Conservation (phyloP, 2,329 filamentous ascomycete genomes). For the Sordariomycetes sp. region DNA sequence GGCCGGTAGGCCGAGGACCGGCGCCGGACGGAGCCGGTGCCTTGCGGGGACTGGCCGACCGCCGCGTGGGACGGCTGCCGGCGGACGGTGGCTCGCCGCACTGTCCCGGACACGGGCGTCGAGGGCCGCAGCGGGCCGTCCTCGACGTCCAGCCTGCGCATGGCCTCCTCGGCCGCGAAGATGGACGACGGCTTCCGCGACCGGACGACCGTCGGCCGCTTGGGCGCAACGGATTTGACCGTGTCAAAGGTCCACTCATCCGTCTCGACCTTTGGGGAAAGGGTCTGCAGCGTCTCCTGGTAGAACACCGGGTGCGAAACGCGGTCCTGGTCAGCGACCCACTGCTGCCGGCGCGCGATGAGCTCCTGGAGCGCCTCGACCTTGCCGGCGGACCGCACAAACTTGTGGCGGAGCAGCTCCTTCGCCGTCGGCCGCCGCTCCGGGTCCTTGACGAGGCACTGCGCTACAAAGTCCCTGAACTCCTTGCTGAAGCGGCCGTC, state of each 20-base stretch:
- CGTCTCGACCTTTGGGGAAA: conserved; percentile 52
- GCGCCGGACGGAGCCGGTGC: conserved; percentile 5
- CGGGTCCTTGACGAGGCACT: conserved; percentile 86
- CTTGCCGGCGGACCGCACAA: conserved; percentile 77
- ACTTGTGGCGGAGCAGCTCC: conserved; percentile 77
- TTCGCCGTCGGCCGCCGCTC: conserved; percentile 74
- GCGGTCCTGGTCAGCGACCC: conserved; percentile 59
- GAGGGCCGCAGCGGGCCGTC: conserved; percentile 44
- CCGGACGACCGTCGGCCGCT: conserved; percentile 34
- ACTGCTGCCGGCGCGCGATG: conserved; percentile 70
- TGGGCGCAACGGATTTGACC: conserved; percentile 56
- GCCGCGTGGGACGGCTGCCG: conserved; percentile 28
- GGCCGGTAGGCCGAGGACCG: not conserved
- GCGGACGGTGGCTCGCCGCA: conserved; percentile 45
- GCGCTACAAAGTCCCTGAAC: conserved; percentile 86
- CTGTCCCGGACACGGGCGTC: conserved; percentile 39
- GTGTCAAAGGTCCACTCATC: conserved; percentile 97
- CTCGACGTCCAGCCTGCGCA: conserved; percentile 47
- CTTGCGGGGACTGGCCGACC: not conserved
- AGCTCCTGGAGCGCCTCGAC: conserved; percentile 80
- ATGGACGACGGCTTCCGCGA: conserved; percentile 43
- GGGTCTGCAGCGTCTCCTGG: conserved; percentile 74
- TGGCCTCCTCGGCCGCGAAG: conserved; percentile 43
- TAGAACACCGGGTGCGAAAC: conserved; percentile 72
- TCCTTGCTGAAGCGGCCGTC: conserved; percentile 80